Evolutionary conservation across 2,329 filamentous ascomycete genomes (phyloP).

Genomic region (Epichloe brachyelytri): DNA sequence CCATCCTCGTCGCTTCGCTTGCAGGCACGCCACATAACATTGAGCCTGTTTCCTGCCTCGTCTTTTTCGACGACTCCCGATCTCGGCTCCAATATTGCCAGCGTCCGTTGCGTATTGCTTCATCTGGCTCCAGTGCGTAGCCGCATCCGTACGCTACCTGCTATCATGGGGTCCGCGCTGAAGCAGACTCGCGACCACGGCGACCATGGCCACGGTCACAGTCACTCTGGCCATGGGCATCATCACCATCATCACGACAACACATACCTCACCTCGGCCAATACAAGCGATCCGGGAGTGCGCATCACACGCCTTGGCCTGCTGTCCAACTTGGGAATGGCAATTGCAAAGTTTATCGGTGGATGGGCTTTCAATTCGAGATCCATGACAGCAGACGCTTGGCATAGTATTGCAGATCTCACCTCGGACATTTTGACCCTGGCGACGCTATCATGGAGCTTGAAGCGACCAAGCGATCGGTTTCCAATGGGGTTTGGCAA

Average conservation of each 20-base stretch:
- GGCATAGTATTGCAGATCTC: constrained; percentile 89
- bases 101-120: constrained; percentile 8
- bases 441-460: constrained; percentile 84
- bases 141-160: constrained; percentile 11
- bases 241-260: constrained; percentile 86
- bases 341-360: constrained; percentile 79
- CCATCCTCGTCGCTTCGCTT: background rate
- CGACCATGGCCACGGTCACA: constrained; percentile 27
- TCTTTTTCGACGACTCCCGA: constrained; percentile 4
- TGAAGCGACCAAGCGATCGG: constrained; percentile 67
- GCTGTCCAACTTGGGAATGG: constrained; percentile 87
- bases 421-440: constrained; percentile 91
- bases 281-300: constrained; percentile 58
- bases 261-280: constrained; percentile 82
- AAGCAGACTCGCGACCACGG: constrained; percentile 21
- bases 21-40: background rate
- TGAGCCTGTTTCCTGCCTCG: background rate
- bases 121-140: constrained; percentile 11
- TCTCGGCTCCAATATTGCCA: background rate
- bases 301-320: constrained; percentile 45
- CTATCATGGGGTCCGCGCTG: constrained; percentile 17
- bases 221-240: constrained; percentile 39
- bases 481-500: constrained; percentile 95
- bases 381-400: constrained; percentile 82
- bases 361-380: constrained; percentile 94